Base-by-base conservation (phyloP, 2,329 filamentous ascomycete genomes). In the Trichophaea hybrida region DNA sequence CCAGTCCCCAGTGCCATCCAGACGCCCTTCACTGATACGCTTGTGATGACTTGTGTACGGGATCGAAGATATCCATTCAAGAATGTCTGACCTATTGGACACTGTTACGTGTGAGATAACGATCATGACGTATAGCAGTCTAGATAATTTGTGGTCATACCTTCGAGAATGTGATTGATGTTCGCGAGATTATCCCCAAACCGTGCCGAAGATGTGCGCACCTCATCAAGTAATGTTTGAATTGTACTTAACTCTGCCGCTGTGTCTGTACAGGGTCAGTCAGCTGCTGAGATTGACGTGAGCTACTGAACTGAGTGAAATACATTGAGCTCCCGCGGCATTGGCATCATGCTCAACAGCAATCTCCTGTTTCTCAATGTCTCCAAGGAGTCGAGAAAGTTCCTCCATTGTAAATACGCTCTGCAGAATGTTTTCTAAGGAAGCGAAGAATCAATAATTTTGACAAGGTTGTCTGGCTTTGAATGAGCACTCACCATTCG, bases 1-100 rank as follows among this genome's bases (percentile, higher is more conserved):
- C 60, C 60, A 62, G 15, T 57, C 57, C 10, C 60, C 60, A 4
- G 60, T 57, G 2, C 37, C 57, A n/a, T 34, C 15, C 32, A 49
- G 55, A 6, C 57, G 58, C 12, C 44, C n/a, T 6, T 57, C 50
- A 8, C 43, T 62, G 33, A 56, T 51, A 17, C 37, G 46, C 32
- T 52, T 38, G 33, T 61, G 60, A 12, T 61, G 60, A 4, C 32
- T 54, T 1, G 7, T 17, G 24, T 52, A 59, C 35, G 57, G n/a
- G 1, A 61, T 37, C 7, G 8, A 31, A 4, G 59, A 61, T 10
- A 59, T 48, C 56, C 60, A 61, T 31, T 52, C 13, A 10, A 52
- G 33, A 4, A 52, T 34, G 1, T 33, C 1, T 2, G 49, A 32
- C 34, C 32, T 52, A 12, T 52, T 35, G 33, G 24, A 52, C 24